Conservation (phyloP, 306 rosid species). For the Amphicarpaea edgeworthii region DNA sequence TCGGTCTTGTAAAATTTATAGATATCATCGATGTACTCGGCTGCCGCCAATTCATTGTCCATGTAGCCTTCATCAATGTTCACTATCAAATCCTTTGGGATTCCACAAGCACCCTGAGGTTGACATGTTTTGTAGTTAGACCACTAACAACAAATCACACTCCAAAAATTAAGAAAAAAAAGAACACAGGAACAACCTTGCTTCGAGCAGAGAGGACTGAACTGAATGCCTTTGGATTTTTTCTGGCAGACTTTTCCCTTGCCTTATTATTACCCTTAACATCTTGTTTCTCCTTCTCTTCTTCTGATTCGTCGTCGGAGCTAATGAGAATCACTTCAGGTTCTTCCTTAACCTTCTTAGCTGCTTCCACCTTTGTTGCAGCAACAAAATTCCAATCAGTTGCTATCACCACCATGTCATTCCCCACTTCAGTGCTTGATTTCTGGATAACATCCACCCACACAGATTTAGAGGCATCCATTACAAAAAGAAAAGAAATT, state of each 20-base stretch:
- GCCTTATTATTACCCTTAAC: constrained; percentile 44
- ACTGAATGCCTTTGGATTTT: constrained; percentile 59
- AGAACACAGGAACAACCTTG: constrained; percentile 55
- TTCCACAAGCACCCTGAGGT: constrained; percentile 47
- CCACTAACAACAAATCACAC: neutral
- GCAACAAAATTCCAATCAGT: constrained; percentile 17
- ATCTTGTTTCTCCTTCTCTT: too few relatives aligned
- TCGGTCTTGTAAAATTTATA: too few relatives aligned
- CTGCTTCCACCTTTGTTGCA: constrained; percentile 46
- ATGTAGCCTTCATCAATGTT: constrained; percentile 70
- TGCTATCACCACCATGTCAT: constrained; percentile 36
- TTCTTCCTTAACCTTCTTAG: constrained; percentile 43
- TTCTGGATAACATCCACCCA: too few relatives aligned
- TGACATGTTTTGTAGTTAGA: constrained; percentile 16
- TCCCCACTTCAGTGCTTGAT: constrained; percentile 20
- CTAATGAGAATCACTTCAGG: constrained; percentile 55
- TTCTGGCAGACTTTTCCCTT: constrained; percentile 27
- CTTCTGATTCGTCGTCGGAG: constrained; percentile 54
- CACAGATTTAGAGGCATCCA: too few relatives aligned
- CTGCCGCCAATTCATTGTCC: constrained; percentile 34
- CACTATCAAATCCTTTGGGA: constrained; percentile 51
- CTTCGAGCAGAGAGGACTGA: constrained; percentile 82
- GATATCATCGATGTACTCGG: too few relatives aligned
- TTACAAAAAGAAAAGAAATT: too few relatives aligned
- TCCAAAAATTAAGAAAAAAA: neutral